Conservation (phyloP, 1,139 yeast genomes). For the Petasospora fabianii region DNA sequence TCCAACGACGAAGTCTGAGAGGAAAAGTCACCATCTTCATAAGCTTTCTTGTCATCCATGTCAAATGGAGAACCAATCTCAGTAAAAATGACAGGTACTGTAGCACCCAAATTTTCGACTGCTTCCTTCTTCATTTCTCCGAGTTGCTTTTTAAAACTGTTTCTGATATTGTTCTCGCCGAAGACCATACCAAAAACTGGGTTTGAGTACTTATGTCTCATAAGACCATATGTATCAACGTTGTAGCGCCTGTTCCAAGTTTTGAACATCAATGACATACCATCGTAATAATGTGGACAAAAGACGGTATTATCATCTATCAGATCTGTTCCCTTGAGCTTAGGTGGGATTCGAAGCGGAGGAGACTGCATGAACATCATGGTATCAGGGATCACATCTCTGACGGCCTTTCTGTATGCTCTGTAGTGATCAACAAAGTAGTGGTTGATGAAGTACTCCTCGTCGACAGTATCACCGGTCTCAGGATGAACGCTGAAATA, state of each 20-base stretch:
- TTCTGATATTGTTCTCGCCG: conserved; percentile 76
- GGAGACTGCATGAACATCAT: conserved; percentile 80
- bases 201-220: conserved; percentile 69
- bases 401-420: conserved; percentile 44
- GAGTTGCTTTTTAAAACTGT: conserved; percentile 66
- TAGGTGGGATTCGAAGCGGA: conserved; percentile 77
- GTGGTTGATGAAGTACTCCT: conserved; percentile 57
- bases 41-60: conserved; percentile 78
- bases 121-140: conserved; percentile 63
- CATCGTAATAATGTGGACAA: conserved; percentile 91
- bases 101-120: conserved; percentile 47
- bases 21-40: conserved; percentile 55
- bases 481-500: conserved; percentile 45
- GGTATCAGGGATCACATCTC: conserved; percentile 43
- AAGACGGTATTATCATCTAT: conserved; percentile 66
- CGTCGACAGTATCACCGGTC: conserved; percentile 43
- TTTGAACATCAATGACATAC: conserved; percentile 86
- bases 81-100: conserved; percentile 70
- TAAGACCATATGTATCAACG: conserved; percentile 87
- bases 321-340: conserved; percentile 47
- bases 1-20: conserved; percentile 82
- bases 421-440: conserved; percentile 59
- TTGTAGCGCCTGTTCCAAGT: conserved; percentile 74
- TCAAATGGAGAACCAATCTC: conserved; percentile 99
- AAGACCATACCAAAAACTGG: conserved; percentile 77